Evolutionary conservation across 2,329 filamentous ascomycete genomes (phyloP).

Genomic region (Penicillium italicum): DNA sequence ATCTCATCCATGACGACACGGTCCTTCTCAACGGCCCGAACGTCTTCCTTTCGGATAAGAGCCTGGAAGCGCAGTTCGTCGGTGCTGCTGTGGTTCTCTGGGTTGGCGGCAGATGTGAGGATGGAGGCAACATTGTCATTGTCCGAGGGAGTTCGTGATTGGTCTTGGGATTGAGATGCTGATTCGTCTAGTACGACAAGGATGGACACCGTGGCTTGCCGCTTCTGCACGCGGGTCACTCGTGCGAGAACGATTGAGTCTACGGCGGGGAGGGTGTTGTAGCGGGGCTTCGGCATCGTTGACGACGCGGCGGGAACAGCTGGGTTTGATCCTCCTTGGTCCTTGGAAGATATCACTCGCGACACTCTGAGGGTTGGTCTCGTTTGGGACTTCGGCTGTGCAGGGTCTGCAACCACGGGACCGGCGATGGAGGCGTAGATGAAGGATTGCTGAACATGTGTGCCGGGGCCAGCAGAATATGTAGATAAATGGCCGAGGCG

Average conservation of each 20-base stretch:
- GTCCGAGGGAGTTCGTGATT: constrained; percentile 27
- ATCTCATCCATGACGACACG: constrained; percentile 86
- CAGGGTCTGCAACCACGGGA: constrained; percentile 56
- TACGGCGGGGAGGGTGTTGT: constrained; percentile 77
- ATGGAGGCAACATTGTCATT: constrained; percentile 40
- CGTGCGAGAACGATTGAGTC: constrained; percentile 76
- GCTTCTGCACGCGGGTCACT: constrained; percentile 78
- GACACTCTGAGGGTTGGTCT: constrained; percentile 43
- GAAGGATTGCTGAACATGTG: constrained; percentile 70
- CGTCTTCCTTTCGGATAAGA: constrained; percentile 82
- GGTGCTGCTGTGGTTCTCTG: constrained; percentile 45
- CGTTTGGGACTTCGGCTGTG: constrained; percentile 31
- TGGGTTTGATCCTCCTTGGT: neutral
- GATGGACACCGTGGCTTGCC: constrained; percentile 82
- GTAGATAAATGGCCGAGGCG: constrained; percentile 64
- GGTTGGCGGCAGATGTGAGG: constrained; percentile 38
- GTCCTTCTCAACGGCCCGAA: constrained; percentile 93
- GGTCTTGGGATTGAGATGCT: constrained; percentile 17
- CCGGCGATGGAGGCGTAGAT: constrained; percentile 83
- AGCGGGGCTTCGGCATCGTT: constrained; percentile 44
- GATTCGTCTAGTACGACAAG: constrained; percentile 66
- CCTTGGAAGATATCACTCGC: constrained; percentile 15
- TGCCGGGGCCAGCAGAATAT: constrained; percentile 74
- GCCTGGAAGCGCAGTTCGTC: constrained; percentile 73
- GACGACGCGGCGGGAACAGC: neutral